These are phyloP conservation scores for Sporobolomyces pararoseus DNA, from an alignment of 768 basidiomycete genomes.

Conservation along the genomic window DNA sequence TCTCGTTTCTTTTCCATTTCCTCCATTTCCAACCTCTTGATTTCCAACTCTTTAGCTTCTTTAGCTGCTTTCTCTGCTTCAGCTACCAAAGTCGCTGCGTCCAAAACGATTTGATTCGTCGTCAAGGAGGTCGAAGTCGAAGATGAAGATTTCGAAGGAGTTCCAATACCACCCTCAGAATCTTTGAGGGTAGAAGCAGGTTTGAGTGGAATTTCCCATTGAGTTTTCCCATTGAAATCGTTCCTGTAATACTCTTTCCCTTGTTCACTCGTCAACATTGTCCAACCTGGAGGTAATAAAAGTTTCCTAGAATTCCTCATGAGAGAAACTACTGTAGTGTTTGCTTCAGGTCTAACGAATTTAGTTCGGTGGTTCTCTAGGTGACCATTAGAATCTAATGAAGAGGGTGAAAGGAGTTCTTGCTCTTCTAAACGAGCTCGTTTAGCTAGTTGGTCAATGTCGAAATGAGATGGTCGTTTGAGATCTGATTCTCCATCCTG, in stretches of 20 bases:
- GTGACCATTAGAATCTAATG: too few species aligned
- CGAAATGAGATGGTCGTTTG: constrained; percentile 30
- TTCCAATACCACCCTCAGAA: too few species aligned
- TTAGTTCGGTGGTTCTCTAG: neutral
- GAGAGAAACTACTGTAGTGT: neutral
- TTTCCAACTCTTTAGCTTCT: constrained; percentile 41
- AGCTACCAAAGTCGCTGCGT: constrained; percentile 50
- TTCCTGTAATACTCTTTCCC: constrained; percentile 10
- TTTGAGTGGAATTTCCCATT: constrained; percentile 37
- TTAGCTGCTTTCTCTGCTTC: constrained; percentile 47
- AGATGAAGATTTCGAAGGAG: too few species aligned
- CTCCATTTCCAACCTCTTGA: constrained; percentile 39
- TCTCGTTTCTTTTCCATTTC: constrained; percentile 34
- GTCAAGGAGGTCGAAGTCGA: neutral
- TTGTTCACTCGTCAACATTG: neutral
- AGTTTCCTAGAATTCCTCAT: constrained; percentile 1
- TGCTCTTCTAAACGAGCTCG: constrained; percentile 28
- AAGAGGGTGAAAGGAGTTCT: too few species aligned
- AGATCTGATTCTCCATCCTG: constrained; percentile 30
- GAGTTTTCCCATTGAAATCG: neutral
- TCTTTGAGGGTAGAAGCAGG: constrained; percentile 47
- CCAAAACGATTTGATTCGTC: neutral
- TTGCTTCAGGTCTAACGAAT: constrained; percentile 31
- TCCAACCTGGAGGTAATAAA: constrained; percentile 39
- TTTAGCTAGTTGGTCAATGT: constrained; percentile 32